These are phyloP conservation scores for Syncephalis fuscata DNA, from an alignment of 371 early-diverging fungal species.

Conservation along the genomic window DNA sequence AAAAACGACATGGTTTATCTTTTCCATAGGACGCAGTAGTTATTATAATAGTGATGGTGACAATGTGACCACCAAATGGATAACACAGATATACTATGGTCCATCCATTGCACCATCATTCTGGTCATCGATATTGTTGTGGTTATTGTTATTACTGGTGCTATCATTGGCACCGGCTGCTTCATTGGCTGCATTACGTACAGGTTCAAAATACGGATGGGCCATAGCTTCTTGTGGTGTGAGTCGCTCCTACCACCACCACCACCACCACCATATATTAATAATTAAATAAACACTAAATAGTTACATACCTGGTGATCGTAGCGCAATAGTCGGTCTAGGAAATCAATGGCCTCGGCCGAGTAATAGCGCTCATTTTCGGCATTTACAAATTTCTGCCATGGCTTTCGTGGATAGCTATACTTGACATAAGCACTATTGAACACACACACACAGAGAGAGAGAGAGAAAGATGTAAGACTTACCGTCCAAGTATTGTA, in stretches of 20 bases:
- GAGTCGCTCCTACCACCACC: conserved; percentile 45
- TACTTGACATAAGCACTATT: too few relatives aligned
- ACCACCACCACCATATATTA: not conserved
- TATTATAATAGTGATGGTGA: too few relatives aligned
- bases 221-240: conserved; percentile 93
- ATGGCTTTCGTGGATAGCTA: conserved; percentile 86
- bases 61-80: too few relatives aligned
- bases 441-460: too few relatives aligned
- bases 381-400: conserved; percentile 78
- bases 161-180: too few relatives aligned
- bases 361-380: conserved; percentile 84
- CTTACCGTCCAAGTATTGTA: conserved; percentile 48
- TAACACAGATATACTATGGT: too few relatives aligned
- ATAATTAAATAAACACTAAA: not conserved
- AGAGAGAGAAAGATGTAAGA: too few relatives aligned
- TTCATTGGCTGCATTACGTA: not conserved
- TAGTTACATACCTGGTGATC: conserved; percentile 67
- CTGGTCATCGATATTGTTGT: too few relatives aligned
- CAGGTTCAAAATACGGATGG: conserved; percentile 80
- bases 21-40: too few relatives aligned
- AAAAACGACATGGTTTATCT: too few relatives aligned
- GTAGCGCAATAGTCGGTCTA: conserved; percentile 87
- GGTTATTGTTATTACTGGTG: too few relatives aligned
- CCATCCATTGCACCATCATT: too few relatives aligned
- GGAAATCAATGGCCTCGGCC: conserved; percentile 83